Percentiles rank a stretch among this genome's conserved stretches.
These are phyloP conservation scores for Zygosaccharomyces bailii DNA, from an alignment of 805 yeast genomes.

Conservation along the genomic window DNA sequence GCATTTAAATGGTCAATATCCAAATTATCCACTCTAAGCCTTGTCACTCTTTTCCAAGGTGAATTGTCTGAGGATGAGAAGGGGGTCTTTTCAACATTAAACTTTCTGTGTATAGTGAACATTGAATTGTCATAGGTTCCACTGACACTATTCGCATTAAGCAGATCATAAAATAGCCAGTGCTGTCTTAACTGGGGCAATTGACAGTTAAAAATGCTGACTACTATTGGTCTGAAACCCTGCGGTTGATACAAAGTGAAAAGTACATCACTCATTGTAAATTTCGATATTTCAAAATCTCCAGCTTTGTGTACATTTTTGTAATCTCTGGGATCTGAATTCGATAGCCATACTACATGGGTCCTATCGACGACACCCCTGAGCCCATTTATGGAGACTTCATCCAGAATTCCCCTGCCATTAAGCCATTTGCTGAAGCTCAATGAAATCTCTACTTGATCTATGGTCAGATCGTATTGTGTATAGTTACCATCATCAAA, in stretches of 20 bases:
- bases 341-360: constrained; percentile 76
- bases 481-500: constrained; percentile 92
- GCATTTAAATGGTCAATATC: constrained; percentile 85
- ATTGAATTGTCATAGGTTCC: constrained; percentile 93
- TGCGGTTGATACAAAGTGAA: constrained; percentile 80
- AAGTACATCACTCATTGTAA: constrained; percentile 78
- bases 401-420: constrained; percentile 83
- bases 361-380: constrained; percentile 93
- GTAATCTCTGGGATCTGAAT: constrained; percentile 80
- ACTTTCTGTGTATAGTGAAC: constrained; percentile 76
- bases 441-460: constrained; percentile 74
- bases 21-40: constrained; percentile 80
- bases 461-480: constrained; percentile 88
- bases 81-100: constrained; percentile 16
- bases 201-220: constrained; percentile 85
- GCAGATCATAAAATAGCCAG: constrained; percentile 86
- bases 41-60: constrained; percentile 61
- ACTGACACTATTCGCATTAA: constrained; percentile 78
- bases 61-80: constrained; percentile 19
- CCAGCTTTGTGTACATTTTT: constrained; percentile 73
- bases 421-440: constrained; percentile 84
- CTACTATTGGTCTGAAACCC: constrained; percentile 76
- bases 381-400: constrained; percentile 74
- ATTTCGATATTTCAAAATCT: constrained; percentile 86
- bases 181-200: constrained; percentile 77